A percentile compares a stretch with the other conserved stretches of the same genome.
phyloP scores from a whole-genome alignment of 768 basidiomycete genomes.

The Suillus variegatus region DNA sequence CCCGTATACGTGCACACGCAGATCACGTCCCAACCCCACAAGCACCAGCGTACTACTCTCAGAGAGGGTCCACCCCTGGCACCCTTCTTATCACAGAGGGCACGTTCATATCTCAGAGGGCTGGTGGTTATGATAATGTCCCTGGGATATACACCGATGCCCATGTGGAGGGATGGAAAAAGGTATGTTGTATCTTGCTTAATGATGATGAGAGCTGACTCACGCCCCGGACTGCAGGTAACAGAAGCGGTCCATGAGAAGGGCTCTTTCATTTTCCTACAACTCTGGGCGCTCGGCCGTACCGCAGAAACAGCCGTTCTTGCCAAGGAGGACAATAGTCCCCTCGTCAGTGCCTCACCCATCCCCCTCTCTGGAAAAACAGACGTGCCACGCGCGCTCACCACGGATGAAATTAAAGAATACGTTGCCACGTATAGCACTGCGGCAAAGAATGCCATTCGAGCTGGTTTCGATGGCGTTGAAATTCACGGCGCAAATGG shows the following conservation, averaged over 20 bases:
- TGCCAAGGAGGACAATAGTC: slow-evolving; percentile 30
- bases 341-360: slow-evolving; percentile 36
- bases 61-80: slow-evolving; percentile 48
- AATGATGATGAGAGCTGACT: background rate
- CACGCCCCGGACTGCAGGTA: slow-evolving; percentile 37
- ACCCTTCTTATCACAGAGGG: slow-evolving; percentile 61
- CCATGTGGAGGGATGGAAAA: slow-evolving; percentile 56
- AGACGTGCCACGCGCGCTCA: slow-evolving; percentile 19
- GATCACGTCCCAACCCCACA: slow-evolving; percentile 39
- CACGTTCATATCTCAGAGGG: slow-evolving; percentile 49
- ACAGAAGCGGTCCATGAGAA: slow-evolving; percentile 58
- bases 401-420: slow-evolving; percentile 33
- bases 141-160: slow-evolving; percentile 69
- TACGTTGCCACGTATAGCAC: slow-evolving; percentile 30
- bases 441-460: slow-evolving; percentile 37
- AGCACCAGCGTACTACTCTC: slow-evolving; percentile 48
- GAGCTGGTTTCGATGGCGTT: slow-evolving; percentile 49
- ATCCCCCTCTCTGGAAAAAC: slow-evolving; percentile 22
- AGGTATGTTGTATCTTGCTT: slow-evolving; percentile 27
- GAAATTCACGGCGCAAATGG: slow-evolving; percentile 46
- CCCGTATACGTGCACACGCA: slow-evolving; percentile 41
- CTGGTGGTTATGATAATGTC: slow-evolving; percentile 48
- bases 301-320: slow-evolving; percentile 37
- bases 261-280: slow-evolving; percentile 47
- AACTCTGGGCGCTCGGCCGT: slow-evolving; percentile 58